Evolutionary conservation across 2,329 filamentous ascomycete genomes (phyloP), one percentile per base, ranked within the genome.

Genomic region (Penicillium vulpinum): DNA sequence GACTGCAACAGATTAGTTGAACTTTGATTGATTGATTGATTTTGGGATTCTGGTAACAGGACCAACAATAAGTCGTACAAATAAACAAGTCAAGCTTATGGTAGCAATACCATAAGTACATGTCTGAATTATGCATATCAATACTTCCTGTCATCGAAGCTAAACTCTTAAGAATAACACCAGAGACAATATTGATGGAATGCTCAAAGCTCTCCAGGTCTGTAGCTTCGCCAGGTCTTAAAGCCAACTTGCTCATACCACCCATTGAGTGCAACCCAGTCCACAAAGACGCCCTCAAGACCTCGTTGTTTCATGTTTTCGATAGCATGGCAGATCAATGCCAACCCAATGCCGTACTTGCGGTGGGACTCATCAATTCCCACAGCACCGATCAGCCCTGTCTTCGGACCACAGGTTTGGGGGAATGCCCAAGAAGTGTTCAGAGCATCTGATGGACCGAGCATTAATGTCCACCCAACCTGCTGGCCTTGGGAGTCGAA

Each of bases 381-480:
- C 6, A 80, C 77, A 49, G 73, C 77, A 7, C 73, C 77, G 36
- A 80, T 79, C 21, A 80, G 58, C 0, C 77, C 78, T 0, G 77
- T 79, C 13, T 75, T 72, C 5, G 73, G 68, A 18, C 72, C 71
- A 35, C 73, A 72, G 4, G 78, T 64, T 13, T 72, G 68, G 6
- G 77, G 70, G 50, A 79, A 76, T 2, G 76, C 76, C 68, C 78
- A 80, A 35, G 68, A 61, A 10, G 57, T 8, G 29, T 74, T 60
- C 4, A 73, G 60, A 10, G 76, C 49, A 2, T 67, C 51, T 3
- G 68, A 64, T 1, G 71, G 67, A 11, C 70, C 65, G 16, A 77
- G 70, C 77, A 80, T 80, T 11, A 80, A 58, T 2, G 77, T 77
- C 78, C 77, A 80, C 16, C 74, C 78, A 9, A 78, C 67, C 58